phyloP scores from a whole-genome alignment of 169 alveolate species.

The Plasmodium knowlesi region DNA sequence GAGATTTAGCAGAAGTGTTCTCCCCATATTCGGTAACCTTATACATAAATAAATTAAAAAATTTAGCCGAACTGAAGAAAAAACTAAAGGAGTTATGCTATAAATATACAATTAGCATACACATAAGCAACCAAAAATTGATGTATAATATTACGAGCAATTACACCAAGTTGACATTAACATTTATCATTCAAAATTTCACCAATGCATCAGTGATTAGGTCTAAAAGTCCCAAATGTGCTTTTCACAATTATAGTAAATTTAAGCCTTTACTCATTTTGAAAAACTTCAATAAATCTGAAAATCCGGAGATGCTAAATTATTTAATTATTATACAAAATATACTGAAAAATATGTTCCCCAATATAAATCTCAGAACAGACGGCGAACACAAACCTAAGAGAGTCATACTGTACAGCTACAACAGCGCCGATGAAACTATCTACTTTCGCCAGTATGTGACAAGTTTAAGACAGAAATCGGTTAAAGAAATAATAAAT shows the following conservation, averaged over 20 bases:
- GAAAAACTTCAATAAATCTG: conserved; percentile 51
- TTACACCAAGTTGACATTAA: conserved; percentile 63
- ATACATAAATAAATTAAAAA: conserved; percentile 26
- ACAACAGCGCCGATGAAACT: conserved; percentile 42
- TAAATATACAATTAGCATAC: conserved; percentile 35
- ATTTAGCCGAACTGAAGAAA: conserved; percentile 33
- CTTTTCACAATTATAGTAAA: conserved; percentile 12
- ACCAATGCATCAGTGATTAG: conserved; percentile 36
- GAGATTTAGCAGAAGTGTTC: conserved; percentile 30
- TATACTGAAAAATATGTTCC: conserved; percentile 58
- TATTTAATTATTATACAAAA: conserved; percentile 62
- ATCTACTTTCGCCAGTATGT: conserved; percentile 69
- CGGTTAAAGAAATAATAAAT: conserved; percentile 30
- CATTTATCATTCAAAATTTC: conserved; percentile 37
- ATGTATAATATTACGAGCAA: conserved; percentile 40
- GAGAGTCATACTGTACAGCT: conserved; percentile 56
- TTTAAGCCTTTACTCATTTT: conserved; percentile 75
- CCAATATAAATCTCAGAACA: conserved; percentile 39
- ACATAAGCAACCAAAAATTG: conserved; percentile 39
- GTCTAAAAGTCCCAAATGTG: neutral
- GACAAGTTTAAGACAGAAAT: conserved; percentile 4
- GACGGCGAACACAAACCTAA: conserved; percentile 32
- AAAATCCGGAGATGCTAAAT: conserved; percentile 46
- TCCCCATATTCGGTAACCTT: conserved; percentile 38
- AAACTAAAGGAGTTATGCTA: conserved; percentile 55